Evolutionary conservation across 441 rosid species (phyloP).

Genomic region (Gossypium gossypioides): DNA sequence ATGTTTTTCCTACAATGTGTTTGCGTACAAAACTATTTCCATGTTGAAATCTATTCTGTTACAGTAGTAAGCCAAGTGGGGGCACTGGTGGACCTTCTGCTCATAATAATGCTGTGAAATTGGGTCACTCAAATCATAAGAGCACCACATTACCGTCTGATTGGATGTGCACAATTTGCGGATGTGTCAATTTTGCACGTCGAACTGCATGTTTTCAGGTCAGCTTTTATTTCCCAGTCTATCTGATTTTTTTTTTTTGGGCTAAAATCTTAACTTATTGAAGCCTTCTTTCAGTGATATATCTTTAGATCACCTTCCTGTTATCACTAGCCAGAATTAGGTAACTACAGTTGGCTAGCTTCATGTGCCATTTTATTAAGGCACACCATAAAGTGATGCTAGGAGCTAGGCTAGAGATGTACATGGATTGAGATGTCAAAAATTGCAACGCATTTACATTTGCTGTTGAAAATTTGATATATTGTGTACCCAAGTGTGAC

Average conservation of each 20-base stretch:
- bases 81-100: constrained; percentile 54
- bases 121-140: constrained; percentile 45
- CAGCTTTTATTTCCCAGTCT: constrained; percentile 11
- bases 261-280: not conserved
- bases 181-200: constrained; percentile 86
- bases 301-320: not conserved
- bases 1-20: not conserved
- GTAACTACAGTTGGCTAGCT: constrained; percentile 1
- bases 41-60: constrained; percentile 25
- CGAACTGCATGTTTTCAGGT: constrained; percentile 98
- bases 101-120: constrained; percentile 48
- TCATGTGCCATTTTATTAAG: constrained; percentile 1
- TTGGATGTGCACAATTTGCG: constrained; percentile 90
- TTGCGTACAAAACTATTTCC: constrained; percentile 16
- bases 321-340: not conserved
- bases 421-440: not conserved
- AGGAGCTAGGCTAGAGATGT: not conserved
- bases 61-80: constrained; percentile 84
- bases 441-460: not conserved
- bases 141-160: constrained; percentile 62
- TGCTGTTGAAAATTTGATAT: not conserved
- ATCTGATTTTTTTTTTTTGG: not conserved
- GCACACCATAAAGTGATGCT: not conserved
- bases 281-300: not conserved
- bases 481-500: not conserved